Evolutionary conservation across 2,329 filamentous ascomycete genomes (phyloP).

Genomic region (Epichloe hybrida): DNA sequence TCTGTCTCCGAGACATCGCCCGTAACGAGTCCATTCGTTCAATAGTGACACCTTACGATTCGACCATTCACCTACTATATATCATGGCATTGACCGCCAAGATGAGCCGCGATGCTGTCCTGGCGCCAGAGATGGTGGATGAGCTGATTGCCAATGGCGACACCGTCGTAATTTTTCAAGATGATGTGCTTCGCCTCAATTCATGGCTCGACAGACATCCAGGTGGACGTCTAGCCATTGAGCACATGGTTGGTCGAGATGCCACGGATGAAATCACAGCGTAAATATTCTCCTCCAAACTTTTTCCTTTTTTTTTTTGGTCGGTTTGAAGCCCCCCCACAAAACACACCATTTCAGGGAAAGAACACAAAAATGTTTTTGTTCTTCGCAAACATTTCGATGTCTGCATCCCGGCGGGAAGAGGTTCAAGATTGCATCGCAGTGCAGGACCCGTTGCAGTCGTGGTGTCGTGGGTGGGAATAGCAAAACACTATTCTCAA

Average conservation of each 20-base stretch:
- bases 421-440: background rate
- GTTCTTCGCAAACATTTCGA: background rate
- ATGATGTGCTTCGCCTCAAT: constrained; percentile 39
- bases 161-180: constrained; percentile 42
- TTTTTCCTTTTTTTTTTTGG: background rate
- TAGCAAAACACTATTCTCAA: background rate
- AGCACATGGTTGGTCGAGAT: constrained; percentile 35
- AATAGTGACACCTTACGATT: background rate
- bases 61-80: background rate
- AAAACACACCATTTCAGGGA: background rate
- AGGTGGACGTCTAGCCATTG: constrained; percentile 43
- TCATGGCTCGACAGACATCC: constrained; percentile 46
- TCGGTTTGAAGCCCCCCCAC: background rate
- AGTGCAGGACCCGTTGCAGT: background rate
- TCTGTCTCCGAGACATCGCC: background rate
- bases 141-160: constrained; percentile 40
- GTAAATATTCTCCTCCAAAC: constrained; percentile 11
- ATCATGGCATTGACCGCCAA: background rate
- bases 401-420: background rate
- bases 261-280: constrained; percentile 23
- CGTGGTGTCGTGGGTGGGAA: background rate
- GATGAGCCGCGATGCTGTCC: constrained; percentile 29
- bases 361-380: background rate
- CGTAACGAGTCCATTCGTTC: background rate
- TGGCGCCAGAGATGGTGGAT: constrained; percentile 33